Conservation (phyloP, 2,329 filamentous ascomycete species). For the Colletotrichum chlorophyti region DNA sequence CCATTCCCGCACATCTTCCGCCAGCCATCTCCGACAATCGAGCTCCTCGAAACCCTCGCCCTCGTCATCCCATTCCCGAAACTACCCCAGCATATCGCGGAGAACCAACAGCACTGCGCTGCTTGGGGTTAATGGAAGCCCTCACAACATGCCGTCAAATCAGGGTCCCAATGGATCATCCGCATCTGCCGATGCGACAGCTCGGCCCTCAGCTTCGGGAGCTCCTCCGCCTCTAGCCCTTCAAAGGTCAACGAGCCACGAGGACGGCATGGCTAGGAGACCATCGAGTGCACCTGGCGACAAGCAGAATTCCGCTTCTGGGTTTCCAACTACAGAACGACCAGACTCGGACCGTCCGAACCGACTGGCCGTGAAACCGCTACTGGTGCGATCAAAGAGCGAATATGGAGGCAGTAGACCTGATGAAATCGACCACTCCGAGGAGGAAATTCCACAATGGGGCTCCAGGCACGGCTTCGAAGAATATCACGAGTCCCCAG, state of each 20-base stretch:
- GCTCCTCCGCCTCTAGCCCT: conserved; percentile 15
- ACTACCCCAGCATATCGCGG: conserved; percentile 24
- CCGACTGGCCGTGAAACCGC: conserved; percentile 52
- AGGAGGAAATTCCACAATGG: conserved; percentile 58
- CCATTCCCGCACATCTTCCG: conserved; percentile 13
- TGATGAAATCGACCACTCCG: conserved; percentile 48
- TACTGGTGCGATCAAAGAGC: conserved; percentile 63
- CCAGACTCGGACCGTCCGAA: conserved; percentile 42
- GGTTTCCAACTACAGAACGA: conserved; percentile 30
- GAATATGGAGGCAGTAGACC: conserved; percentile 53
- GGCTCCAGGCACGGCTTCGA: conserved; percentile 86
- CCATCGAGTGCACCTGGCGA: conserved; percentile 54
- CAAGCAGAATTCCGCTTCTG: conserved; percentile 33
- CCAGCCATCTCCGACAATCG: conserved; percentile 22
- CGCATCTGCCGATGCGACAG: conserved; percentile 24
- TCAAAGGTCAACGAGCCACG: conserved; percentile 29
- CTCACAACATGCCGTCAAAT: conserved; percentile 13
- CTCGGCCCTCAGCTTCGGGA: conserved; percentile 1
- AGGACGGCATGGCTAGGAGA: conserved; percentile 39
- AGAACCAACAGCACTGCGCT: conserved; percentile 27
- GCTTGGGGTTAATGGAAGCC: conserved; percentile 27
- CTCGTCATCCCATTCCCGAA: conserved; percentile 21
- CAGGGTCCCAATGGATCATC: conserved; percentile 22
- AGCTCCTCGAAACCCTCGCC: conserved; percentile 22
- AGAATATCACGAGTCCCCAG: conserved; percentile 88